Conservation (phyloP, 73 alveolate genomes). For the Tetrahymena elliotti region DNA sequence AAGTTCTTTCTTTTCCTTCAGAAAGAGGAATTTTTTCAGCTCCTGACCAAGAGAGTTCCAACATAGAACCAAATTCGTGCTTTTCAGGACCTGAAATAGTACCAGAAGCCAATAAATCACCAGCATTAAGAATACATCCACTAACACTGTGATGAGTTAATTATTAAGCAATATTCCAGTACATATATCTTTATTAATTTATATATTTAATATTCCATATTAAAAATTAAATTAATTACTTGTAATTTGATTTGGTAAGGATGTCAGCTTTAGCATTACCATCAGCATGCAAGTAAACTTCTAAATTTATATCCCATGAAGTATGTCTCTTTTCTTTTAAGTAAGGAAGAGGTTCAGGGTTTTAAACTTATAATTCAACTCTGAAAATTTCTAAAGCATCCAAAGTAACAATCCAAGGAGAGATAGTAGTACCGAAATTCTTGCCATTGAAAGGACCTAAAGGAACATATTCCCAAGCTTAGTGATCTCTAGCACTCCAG, state of each 20-base stretch:
- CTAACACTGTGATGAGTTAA: slow-evolving; percentile 83
- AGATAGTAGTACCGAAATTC: slow-evolving; percentile 72
- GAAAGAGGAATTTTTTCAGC: slow-evolving; percentile 60
- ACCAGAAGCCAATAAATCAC: slow-evolving; percentile 87
- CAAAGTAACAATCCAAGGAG: slow-evolving; percentile 90
- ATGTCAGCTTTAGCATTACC: slow-evolving; percentile 27
- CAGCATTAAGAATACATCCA: slow-evolving; percentile 78
- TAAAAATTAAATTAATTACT: not conserved
- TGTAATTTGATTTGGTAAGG: slow-evolving; percentile 67
- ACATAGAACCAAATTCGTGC: slow-evolving; percentile 66
- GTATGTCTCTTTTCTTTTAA: slow-evolving; percentile 53
- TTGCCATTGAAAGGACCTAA: slow-evolving; percentile 88
- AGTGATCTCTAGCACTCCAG: slow-evolving; percentile 95
- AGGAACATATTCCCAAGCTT: slow-evolving; percentile 90
- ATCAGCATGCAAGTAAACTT: slow-evolving; percentile 48
- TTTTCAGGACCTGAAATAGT: slow-evolving; percentile 76
- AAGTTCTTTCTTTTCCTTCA: slow-evolving; percentile 71
- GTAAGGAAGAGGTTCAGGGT: slow-evolving; percentile 89
- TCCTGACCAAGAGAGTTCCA: slow-evolving; percentile 82
- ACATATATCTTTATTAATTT: slow-evolving; percentile 47
- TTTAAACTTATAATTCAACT: slow-evolving; percentile 60
- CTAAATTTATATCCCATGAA: slow-evolving; percentile 76
- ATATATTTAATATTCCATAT: not conserved
- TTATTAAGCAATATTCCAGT: slow-evolving; percentile 84
- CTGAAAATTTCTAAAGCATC: slow-evolving; percentile 90